Conservation (phyloP, 2,329 filamentous ascomycete genomes). For the Bipolaris gigantea region DNA sequence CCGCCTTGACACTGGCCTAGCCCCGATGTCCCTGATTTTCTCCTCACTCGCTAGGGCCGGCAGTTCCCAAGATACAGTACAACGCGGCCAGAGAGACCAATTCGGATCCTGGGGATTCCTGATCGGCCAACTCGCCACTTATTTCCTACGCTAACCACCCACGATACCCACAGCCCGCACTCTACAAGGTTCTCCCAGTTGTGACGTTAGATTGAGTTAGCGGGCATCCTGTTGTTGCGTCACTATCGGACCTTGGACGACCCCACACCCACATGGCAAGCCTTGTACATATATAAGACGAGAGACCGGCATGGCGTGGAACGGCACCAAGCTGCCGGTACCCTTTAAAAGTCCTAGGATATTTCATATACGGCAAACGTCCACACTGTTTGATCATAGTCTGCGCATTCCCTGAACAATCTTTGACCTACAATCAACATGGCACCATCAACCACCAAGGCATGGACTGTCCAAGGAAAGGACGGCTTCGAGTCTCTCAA, state of each 20-base stretch:
- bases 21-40: background rate
- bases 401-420: background rate
- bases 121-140: slow-evolving; percentile 3
- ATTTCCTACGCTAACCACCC: background rate
- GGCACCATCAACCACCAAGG: slow-evolving; percentile 53
- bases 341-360: background rate
- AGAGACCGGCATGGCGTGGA: slow-evolving; percentile 7
- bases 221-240: slow-evolving; percentile 24
- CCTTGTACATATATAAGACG: slow-evolving; percentile 11
- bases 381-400: background rate
- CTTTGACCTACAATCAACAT: slow-evolving; percentile 16
- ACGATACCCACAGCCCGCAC: slow-evolving; percentile 5
- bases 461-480: slow-evolving; percentile 60
- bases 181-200: slow-evolving; percentile 4
- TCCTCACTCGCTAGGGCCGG: background rate
- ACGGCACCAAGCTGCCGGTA: background rate
- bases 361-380: background rate
- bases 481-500: slow-evolving; percentile 65
- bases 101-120: background rate
- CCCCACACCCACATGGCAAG: slow-evolving; percentile 20
- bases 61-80: background rate
- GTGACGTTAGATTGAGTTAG: slow-evolving; percentile 9
- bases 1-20: background rate
- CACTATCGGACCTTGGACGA: slow-evolving; percentile 17
- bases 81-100: background rate